Percentiles rank a stretch among this genome's conserved stretches.
Conservation (phyloP, 176 grass and related monocot species). For the Musa acuminata region DNA sequence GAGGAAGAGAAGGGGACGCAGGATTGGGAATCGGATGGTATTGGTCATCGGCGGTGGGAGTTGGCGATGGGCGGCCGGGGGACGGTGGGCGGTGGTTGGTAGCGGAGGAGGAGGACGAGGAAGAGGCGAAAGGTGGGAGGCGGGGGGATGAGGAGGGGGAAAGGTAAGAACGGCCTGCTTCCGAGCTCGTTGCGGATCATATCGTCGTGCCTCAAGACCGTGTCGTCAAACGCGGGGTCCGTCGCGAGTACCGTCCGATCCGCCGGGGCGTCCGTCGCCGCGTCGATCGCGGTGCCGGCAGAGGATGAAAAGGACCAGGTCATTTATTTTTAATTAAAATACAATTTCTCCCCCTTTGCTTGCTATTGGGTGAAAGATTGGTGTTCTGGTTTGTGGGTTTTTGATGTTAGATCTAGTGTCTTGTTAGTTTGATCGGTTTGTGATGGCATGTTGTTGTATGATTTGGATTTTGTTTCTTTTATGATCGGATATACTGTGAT, state of each 20-base stretch:
- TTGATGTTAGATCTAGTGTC: background rate
- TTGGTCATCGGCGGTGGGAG: background rate
- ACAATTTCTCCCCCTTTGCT: slow-evolving; percentile 6
- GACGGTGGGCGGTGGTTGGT: background rate
- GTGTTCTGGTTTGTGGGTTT: background rate
- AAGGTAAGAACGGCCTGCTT: slow-evolving; percentile 77
- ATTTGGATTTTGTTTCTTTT: background rate
- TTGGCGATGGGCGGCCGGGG: slow-evolving; percentile 12
- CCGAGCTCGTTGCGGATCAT: slow-evolving; percentile 96
- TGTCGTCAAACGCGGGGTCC: slow-evolving; percentile 84
- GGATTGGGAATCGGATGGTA: slow-evolving; percentile 7
- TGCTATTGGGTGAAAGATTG: slow-evolving; percentile 6
- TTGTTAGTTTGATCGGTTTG: background rate
- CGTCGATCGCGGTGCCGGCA: slow-evolving; percentile 55
- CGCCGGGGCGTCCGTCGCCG: slow-evolving; percentile 84
- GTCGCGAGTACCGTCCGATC: slow-evolving; percentile 95
- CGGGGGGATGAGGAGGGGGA: slow-evolving; percentile 44
- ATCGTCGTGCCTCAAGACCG: slow-evolving; percentile 97
- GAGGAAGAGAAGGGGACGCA: background rate
- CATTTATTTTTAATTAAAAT: background rate
- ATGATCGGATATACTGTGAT: background rate
- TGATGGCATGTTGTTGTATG: background rate
- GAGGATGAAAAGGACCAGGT: slow-evolving; percentile 99
- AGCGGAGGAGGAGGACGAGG: background rate
- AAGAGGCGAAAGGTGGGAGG: background rate